Conservation (phyloP, 305 asterid genomes). For the Fraxinus sp. region DNA sequence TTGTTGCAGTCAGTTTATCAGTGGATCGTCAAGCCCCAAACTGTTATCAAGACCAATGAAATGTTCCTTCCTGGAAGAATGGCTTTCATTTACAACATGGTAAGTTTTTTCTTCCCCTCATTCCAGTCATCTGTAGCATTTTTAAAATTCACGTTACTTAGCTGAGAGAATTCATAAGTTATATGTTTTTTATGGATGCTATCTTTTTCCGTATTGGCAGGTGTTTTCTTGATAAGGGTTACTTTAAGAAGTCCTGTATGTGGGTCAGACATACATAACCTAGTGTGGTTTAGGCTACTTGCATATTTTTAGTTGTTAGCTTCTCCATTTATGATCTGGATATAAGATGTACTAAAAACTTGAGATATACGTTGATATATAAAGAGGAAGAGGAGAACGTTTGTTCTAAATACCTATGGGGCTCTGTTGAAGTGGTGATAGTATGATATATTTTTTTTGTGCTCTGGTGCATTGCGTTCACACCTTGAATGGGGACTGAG, state of each 20-base stretch:
- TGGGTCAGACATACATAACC: background rate
- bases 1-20: constrained; percentile 75
- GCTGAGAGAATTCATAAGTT: background rate
- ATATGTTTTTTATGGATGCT: background rate
- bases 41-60: constrained; percentile 80
- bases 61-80: constrained; percentile 99
- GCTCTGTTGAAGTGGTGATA: background rate
- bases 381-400: background rate
- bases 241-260: background rate
- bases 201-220: background rate
- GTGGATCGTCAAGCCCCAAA: constrained; percentile 93
- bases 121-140: constrained; percentile 6
- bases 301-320: background rate
- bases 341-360: background rate
- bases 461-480: background rate
- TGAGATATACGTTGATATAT: background rate
- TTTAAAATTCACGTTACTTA: background rate
- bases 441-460: background rate
- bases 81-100: constrained; percentile 90
- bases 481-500: background rate
- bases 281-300: background rate
- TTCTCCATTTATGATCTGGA: background rate
- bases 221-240: background rate
- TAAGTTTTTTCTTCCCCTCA: constrained; percentile 27
- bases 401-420: background rate